Evolutionary conservation across 371 early-diverging fungal species (phyloP).

Genomic region (Batkoa obscura): DNA sequence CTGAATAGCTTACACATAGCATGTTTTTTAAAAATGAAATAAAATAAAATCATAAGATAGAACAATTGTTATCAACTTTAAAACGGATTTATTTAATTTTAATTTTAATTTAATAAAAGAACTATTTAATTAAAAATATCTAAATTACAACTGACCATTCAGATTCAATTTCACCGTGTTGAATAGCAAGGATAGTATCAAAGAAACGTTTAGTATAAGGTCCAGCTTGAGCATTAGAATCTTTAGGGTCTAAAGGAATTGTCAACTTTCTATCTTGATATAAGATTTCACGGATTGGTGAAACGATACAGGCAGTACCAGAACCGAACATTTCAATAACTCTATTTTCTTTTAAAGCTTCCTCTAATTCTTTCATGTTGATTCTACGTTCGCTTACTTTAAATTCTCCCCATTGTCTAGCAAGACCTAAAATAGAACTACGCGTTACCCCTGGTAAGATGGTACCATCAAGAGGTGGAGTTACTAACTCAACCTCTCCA

Average conservation of each 20-base stretch:
- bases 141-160: slow-evolving; percentile 5
- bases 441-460: slow-evolving; percentile 96
- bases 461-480: slow-evolving; percentile 86
- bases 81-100: too few relatives aligned
- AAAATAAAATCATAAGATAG: too few relatives aligned
- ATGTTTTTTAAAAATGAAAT: too few relatives aligned
- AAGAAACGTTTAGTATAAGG: slow-evolving; percentile 69
- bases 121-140: background rate
- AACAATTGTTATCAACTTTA: too few relatives aligned
- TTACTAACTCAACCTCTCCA: slow-evolving; percentile 66
- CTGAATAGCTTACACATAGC: too few relatives aligned
- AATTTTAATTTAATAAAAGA: too few relatives aligned
- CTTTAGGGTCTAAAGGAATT: slow-evolving; percentile 75
- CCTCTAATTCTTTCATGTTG: slow-evolving; percentile 62
- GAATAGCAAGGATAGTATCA: slow-evolving; percentile 78
- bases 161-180: slow-evolving; percentile 14
- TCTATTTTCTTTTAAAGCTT: slow-evolving; percentile 53
- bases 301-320: slow-evolving; percentile 92
- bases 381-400: slow-evolving; percentile 72
- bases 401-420: slow-evolving; percentile 73
- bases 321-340: slow-evolving; percentile 71
- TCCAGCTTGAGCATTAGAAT: slow-evolving; percentile 70
- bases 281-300: slow-evolving; percentile 69
- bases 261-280: slow-evolving; percentile 29
- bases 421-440: slow-evolving; percentile 70